Conservation (phyloP, 164 flowering plant species). For the Nymphaea colorata region DNA sequence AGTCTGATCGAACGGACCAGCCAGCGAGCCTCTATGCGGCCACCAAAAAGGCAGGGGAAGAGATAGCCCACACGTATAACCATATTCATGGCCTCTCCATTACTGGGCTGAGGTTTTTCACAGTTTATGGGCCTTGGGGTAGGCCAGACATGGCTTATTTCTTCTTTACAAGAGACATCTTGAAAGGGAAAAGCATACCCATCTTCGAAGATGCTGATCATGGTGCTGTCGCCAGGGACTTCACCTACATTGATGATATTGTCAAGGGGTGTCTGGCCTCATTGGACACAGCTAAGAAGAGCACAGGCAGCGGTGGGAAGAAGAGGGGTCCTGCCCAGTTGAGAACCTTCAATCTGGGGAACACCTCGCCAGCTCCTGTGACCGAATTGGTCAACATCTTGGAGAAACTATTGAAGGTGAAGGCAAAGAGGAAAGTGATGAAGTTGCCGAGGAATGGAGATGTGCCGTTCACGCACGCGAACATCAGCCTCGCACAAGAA, state of each 20-base stretch:
- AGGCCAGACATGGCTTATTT: conserved; percentile 95
- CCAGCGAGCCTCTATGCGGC: conserved; percentile 96
- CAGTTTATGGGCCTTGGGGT: conserved; percentile 96
- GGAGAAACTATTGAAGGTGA: conserved; percentile 74
- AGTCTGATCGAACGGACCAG: conserved; percentile 76
- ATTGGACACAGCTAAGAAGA: conserved; percentile 65
- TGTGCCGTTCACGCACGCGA: conserved; percentile 86
- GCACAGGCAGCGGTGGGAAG: conserved; percentile 90
- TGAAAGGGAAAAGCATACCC: conserved; percentile 59
- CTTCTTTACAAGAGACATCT: conserved; percentile 76
- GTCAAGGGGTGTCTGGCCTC: conserved; percentile 60
- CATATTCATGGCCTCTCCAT: conserved; percentile 84
- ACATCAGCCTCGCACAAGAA: conserved; percentile 66
- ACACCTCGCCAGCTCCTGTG: conserved; percentile 75
- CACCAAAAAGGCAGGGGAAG: conserved; percentile 91
- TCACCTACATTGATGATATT: conserved; percentile 77
- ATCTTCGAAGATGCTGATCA: conserved; percentile 73
- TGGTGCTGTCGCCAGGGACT: conserved; percentile 87
- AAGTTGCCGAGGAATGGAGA: conserved; percentile 92
- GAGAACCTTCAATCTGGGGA: conserved; percentile 74
- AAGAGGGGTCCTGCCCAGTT: conserved; percentile 77
- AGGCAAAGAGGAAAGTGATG: conserved; percentile 60
- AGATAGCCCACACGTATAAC: conserved; percentile 77
- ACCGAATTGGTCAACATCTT: conserved; percentile 64
- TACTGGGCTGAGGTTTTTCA: conserved; percentile 83